Evolutionary conservation across 306 rosid species (phyloP).

Genomic region (Abrus pulchellus): DNA sequence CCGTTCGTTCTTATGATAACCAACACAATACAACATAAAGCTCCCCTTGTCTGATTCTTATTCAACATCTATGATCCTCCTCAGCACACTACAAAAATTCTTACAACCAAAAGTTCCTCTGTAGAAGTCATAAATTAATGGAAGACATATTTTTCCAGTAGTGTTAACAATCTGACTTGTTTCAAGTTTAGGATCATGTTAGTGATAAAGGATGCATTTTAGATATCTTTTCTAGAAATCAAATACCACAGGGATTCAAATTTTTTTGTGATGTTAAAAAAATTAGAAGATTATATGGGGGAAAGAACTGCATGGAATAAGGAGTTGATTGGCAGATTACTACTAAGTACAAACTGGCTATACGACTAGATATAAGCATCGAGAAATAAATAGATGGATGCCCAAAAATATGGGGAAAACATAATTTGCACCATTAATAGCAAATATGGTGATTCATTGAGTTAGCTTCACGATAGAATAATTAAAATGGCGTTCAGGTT

Average conservation of each 20-base stretch:
- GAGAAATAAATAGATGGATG: not conserved
- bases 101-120: conserved; percentile 30
- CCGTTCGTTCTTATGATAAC: conserved; percentile 2
- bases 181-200: conserved; percentile 26
- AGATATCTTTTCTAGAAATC: conserved; percentile 18
- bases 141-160: conserved; percentile 19
- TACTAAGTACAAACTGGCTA: conserved; percentile 2
- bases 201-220: conserved; percentile 3
- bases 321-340: conserved; percentile 15
- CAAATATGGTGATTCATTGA: conserved; percentile 1
- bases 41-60: conserved; percentile 9
- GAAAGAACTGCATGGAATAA: conserved; percentile 1
- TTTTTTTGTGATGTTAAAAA: conserved; percentile 1
- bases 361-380: conserved; percentile 20
- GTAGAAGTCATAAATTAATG: not conserved
- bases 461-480: conserved; percentile 7
- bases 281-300: conserved; percentile 1
- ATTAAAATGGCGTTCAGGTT: conserved; percentile 13
- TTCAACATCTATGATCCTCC: conserved; percentile 15
- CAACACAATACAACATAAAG: not conserved
- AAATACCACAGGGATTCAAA: conserved; percentile 13
- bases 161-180: conserved; percentile 20
- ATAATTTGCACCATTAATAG: not conserved
- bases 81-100: conserved; percentile 28
- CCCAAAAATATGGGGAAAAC: not conserved